Conservation (phyloP, 306 rosid genomes). For the Ammopiptanthus mongolicus region DNA sequence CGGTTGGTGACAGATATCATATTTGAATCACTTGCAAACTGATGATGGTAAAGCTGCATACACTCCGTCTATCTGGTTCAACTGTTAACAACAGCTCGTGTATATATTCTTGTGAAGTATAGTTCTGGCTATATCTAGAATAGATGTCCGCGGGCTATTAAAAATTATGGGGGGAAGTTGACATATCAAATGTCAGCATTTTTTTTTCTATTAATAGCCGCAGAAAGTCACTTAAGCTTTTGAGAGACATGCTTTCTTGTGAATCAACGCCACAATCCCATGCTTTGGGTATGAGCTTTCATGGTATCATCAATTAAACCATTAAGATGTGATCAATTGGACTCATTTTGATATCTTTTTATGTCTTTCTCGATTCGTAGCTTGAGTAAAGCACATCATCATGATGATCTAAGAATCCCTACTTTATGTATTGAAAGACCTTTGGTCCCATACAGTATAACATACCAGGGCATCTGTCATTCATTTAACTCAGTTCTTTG, state of each 20-base stretch:
- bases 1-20: too few relatives aligned
- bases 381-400: neutral
- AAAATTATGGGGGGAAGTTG: too few relatives aligned
- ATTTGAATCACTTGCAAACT: too few relatives aligned
- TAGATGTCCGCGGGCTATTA: too few relatives aligned
- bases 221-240: neutral
- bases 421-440: neutral
- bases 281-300: neutral
- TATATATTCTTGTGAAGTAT: too few relatives aligned
- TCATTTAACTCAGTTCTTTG: neutral
- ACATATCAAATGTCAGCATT: neutral
- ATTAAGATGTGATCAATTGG: neutral
- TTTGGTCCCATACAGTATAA: neutral
- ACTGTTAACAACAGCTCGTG: too few relatives aligned
- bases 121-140: too few relatives aligned
- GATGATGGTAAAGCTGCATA: too few relatives aligned
- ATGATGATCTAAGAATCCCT: neutral
- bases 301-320: neutral
- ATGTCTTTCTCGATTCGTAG: neutral
- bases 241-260: neutral
- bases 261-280: neutral
- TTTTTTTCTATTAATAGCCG: neutral
- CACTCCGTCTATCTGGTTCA: too few relatives aligned
- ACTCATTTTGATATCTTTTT: neutral
- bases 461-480: neutral